Percentiles rank a stretch among this genome's conserved stretches.
These are phyloP conservation scores for Aspergillus asperescens DNA, from an alignment of 495 filamentous ascomycete species.

Conservation along the genomic window DNA sequence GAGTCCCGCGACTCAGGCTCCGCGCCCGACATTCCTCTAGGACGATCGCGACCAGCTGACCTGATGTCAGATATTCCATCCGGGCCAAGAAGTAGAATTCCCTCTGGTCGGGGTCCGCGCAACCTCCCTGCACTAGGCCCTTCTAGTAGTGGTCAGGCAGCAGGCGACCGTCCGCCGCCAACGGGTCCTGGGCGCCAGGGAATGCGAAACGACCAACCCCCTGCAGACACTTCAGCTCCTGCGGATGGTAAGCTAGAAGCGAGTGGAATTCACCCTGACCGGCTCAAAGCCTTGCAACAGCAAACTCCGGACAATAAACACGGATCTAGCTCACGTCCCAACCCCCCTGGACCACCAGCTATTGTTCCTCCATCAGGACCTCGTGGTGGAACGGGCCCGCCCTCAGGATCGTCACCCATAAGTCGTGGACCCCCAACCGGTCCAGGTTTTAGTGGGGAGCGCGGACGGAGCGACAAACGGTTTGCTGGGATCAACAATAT, in stretches of 20 bases:
- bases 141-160: slow-evolving; percentile 21
- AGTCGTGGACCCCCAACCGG: slow-evolving; percentile 26
- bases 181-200: slow-evolving; percentile 35
- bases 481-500: slow-evolving; percentile 42
- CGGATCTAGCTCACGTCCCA: slow-evolving; percentile 17
- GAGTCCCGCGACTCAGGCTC: slow-evolving; percentile 27
- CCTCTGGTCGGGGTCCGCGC: slow-evolving; percentile 29
- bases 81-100: slow-evolving; percentile 57
- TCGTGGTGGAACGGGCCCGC: slow-evolving; percentile 24
- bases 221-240: slow-evolving; percentile 21
- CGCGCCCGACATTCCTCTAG: slow-evolving; percentile 49
- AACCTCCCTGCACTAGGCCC: slow-evolving; percentile 23
- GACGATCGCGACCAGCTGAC: slow-evolving; percentile 51
- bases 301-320: slow-evolving; percentile 20
- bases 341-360: slow-evolving; percentile 22
- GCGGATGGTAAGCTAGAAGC: slow-evolving; percentile 26
- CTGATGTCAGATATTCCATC: slow-evolving; percentile 57
- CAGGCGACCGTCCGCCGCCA: slow-evolving; percentile 32
- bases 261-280: slow-evolving; percentile 47
- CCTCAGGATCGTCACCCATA: slow-evolving; percentile 22
- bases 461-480: slow-evolving; percentile 40
- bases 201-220: slow-evolving; percentile 28
- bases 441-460: slow-evolving; percentile 31
- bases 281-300: slow-evolving; percentile 34
- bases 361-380: slow-evolving; percentile 37